Conservation (phyloP, 78 protist genomes). For the Tieghemostelium lacteum region DNA sequence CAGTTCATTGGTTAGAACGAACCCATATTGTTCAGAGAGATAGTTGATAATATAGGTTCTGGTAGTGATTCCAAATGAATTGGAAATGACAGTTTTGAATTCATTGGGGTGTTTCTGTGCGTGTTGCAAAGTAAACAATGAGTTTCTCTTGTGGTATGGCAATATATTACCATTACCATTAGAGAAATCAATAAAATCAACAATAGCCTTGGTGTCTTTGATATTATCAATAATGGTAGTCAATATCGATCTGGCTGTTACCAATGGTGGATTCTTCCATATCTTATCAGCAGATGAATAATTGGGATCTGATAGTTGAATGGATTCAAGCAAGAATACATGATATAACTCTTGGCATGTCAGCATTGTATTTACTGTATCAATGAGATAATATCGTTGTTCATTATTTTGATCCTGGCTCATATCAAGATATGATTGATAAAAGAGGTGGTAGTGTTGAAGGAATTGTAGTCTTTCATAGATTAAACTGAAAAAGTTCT, state of each 20-base stretch:
- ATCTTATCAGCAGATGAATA: background rate
- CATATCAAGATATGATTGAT: no score
- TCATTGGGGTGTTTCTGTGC: background rate
- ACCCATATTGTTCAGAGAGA: constrained; percentile 28
- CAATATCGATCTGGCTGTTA: background rate
- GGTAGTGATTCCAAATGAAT: background rate
- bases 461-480: constrained; percentile 25
- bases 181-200: background rate
- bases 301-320: constrained; percentile 28
- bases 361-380: no score
- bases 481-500: constrained; percentile 25
- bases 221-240: background rate
- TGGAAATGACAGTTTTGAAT: background rate
- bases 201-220: background rate
- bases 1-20: constrained; percentile 56
- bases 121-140: background rate
- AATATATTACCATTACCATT: background rate
- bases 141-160: background rate
- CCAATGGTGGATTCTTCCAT: constrained; percentile 15
- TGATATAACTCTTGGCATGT: no score
- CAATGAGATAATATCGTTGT: no score
- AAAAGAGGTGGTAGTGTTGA: no score
- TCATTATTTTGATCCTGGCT: no score
- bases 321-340: background rate
- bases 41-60: background rate